These are phyloP conservation scores for Sophora flavescens DNA, from an alignment of 306 rosid genomes.

Conservation along the genomic window DNA sequence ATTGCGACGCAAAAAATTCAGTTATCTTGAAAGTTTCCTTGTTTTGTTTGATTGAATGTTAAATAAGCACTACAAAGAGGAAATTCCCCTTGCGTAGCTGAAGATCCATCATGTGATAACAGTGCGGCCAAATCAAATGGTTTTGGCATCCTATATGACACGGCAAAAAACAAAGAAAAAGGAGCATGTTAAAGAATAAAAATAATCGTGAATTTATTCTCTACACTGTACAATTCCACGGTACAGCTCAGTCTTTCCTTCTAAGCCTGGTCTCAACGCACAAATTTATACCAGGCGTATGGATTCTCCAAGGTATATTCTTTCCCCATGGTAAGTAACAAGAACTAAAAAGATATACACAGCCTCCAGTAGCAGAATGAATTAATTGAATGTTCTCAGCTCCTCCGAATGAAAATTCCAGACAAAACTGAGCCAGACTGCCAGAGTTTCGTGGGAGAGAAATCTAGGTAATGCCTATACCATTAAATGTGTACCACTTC, in stretches of 20 bases:
- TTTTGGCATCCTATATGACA: slow-evolving; percentile 1
- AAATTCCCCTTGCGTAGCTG: neutral
- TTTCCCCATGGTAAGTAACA: slow-evolving; percentile 26
- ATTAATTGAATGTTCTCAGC: slow-evolving; percentile 26
- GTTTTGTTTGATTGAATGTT: neutral
- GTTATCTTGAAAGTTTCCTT: neutral
- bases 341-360: slow-evolving; percentile 1
- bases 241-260: slow-evolving; percentile 24
- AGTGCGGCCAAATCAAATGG: neutral
- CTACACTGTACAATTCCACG: slow-evolving; percentile 48
- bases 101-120: neutral
- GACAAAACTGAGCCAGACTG: slow-evolving; percentile 33
- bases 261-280: slow-evolving; percentile 21
- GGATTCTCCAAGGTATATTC: slow-evolving; percentile 44
- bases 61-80: neutral
- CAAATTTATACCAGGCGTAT: neutral
- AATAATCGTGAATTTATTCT: slow-evolving; percentile 38
- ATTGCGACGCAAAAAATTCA: neutral
- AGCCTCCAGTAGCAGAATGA: slow-evolving; percentile 31
- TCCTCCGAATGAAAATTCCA: neutral
- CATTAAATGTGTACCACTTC: neutral
- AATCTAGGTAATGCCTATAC: neutral
- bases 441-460: slow-evolving; percentile 30
- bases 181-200: slow-evolving; percentile 29
- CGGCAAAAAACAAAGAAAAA: neutral